phyloP scores from a whole-genome alignment of 768 basidiomycete species.

The Auriculariales sp. region DNA sequence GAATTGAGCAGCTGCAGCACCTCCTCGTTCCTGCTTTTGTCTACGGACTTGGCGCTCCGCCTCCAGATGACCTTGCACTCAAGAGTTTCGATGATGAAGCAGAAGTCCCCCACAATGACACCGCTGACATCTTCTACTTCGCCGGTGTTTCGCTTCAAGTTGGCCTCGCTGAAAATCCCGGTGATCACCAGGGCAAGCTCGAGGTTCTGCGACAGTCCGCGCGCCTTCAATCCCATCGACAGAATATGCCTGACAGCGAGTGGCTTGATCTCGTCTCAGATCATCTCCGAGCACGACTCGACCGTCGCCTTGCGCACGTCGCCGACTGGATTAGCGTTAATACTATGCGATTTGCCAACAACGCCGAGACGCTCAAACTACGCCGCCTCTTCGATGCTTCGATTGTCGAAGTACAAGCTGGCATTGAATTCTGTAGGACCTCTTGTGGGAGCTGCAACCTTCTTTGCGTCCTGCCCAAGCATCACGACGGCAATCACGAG shows the following conservation, averaged over 20 bases:
- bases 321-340: slow-evolving; percentile 37
- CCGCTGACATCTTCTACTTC: slow-evolving; percentile 22
- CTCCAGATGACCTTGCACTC: slow-evolving; percentile 18
- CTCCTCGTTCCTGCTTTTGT: slow-evolving; percentile 33
- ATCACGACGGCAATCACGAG: slow-evolving; percentile 34
- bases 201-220: slow-evolving; percentile 17
- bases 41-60: slow-evolving; percentile 30
- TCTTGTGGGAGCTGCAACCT: slow-evolving; percentile 35
- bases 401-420: slow-evolving; percentile 29
- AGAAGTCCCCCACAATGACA: slow-evolving; percentile 23
- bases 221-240: slow-evolving; percentile 16
- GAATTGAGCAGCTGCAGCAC: slow-evolving; percentile 21
- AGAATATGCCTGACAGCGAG: slow-evolving; percentile 21
- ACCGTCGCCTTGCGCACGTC: slow-evolving; percentile 32
- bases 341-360: slow-evolving; percentile 27
- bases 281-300: slow-evolving; percentile 25
- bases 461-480: slow-evolving; percentile 28
- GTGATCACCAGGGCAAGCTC: slow-evolving; percentile 14
- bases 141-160: background rate
- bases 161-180: slow-evolving; percentile 6
- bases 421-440: slow-evolving; percentile 33
- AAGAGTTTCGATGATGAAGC: slow-evolving; percentile 41
- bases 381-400: slow-evolving; percentile 27
- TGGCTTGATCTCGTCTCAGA: slow-evolving; percentile 26
- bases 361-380: slow-evolving; percentile 24